Conservation (phyloP, 345 rosid species). For the Populus simonii region DNA sequence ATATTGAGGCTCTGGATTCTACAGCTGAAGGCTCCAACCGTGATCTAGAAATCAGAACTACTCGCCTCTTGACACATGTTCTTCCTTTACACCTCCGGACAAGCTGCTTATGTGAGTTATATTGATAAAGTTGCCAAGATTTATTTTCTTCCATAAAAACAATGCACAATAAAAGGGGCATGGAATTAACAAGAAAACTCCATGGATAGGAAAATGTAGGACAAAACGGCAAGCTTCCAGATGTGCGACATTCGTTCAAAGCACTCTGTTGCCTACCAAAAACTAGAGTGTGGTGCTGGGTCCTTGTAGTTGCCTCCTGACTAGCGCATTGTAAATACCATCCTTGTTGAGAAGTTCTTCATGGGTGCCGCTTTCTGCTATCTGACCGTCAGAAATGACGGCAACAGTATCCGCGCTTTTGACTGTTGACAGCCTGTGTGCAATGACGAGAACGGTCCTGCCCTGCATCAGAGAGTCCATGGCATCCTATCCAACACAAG, state of each 20-base stretch:
- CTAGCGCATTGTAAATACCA: constrained; percentile 68
- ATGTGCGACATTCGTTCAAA: not conserved
- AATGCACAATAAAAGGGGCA: not conserved
- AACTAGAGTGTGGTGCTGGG: constrained; percentile 10
- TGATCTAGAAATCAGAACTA: too few species aligned
- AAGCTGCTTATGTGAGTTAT: too few species aligned
- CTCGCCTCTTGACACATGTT: too few species aligned
- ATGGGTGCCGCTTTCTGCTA: constrained; percentile 44
- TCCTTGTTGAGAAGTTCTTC: constrained; percentile 40
- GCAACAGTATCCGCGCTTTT: constrained; percentile 82
- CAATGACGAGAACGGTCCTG: constrained; percentile 92
- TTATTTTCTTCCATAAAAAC: not conserved
- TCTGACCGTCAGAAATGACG: constrained; percentile 79
- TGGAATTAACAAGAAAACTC: not conserved
- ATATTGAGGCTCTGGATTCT: not conserved
- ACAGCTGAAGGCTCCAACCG: too few species aligned
- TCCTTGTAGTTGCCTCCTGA: constrained; percentile 64
- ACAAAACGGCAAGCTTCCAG: not conserved
- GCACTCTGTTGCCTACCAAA: not conserved
- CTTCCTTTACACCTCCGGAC: too few species aligned
- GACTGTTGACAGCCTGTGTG: constrained; percentile 88
- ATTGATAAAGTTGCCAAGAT: too few species aligned
- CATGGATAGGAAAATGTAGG: not conserved
- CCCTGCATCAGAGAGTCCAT: constrained; percentile 94
- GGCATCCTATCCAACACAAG: constrained; percentile 55